phyloP scores from a whole-genome alignment of 495 filamentous ascomycete species.

The Penicillium roqueforti region DNA sequence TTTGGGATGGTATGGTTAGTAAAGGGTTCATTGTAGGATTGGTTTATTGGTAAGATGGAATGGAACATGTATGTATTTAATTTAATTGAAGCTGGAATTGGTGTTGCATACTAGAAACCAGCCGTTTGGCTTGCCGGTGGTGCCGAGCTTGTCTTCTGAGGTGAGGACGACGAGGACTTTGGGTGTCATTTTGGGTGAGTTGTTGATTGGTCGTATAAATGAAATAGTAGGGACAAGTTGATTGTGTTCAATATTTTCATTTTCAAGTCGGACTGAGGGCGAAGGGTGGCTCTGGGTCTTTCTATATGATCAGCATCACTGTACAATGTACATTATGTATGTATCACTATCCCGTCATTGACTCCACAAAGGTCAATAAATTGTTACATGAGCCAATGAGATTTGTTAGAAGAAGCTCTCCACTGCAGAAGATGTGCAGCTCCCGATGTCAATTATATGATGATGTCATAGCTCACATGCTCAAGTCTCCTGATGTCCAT shows the following conservation, averaged over 20 bases:
- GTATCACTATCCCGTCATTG: slow-evolving; percentile 19
- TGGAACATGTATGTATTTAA: neutral
- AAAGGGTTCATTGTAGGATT: neutral
- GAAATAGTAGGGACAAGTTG: neutral
- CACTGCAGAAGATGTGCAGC: neutral
- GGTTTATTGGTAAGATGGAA: neutral
- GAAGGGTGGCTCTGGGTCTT: neutral
- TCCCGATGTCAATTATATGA: too few relatives aligned
- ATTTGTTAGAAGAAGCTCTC: neutral
- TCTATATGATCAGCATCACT: neutral
- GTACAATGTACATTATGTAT: too few relatives aligned
- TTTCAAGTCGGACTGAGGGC: too few relatives aligned
- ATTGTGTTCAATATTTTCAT: neutral
- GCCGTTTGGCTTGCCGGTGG: slow-evolving; percentile 53
- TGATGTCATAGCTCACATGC: slow-evolving; percentile 2
- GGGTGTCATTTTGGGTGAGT: slow-evolving; percentile 33
- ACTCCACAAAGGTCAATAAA: neutral
- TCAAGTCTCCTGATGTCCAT: neutral
- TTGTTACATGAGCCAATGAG: neutral
- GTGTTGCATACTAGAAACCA: slow-evolving; percentile 58
- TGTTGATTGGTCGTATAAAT: neutral
- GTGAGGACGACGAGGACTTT: slow-evolving; percentile 68
- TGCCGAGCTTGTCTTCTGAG: slow-evolving; percentile 52
- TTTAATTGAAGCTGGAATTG: neutral
- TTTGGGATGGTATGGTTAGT: slow-evolving; percentile 19